These are phyloP conservation scores for Hyaloscypha variabilis DNA, from an alignment of 495 filamentous ascomycete genomes.

Conservation along the genomic window DNA sequence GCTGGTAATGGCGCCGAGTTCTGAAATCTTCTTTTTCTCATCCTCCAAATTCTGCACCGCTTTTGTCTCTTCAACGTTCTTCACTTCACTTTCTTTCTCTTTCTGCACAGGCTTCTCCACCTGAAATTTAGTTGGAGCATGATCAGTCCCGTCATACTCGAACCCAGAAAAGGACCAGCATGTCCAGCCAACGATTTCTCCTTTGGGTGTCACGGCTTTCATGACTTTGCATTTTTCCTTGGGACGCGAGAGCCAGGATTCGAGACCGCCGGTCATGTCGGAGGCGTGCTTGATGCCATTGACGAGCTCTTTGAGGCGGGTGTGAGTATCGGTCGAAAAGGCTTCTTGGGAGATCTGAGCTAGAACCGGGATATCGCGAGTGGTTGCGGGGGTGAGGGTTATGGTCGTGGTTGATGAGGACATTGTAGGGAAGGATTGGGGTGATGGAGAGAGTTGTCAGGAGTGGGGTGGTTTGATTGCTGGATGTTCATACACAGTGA, in stretches of 20 bases:
- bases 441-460: no score
- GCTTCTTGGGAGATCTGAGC: constrained; percentile 6
- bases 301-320: constrained; percentile 8
- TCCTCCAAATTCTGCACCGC: background rate
- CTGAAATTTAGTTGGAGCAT: background rate
- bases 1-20: background rate
- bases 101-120: background rate
- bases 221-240: background rate
- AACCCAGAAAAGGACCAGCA: constrained; percentile 19
- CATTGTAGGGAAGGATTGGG: background rate
- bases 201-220: background rate
- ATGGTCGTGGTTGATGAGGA: background rate
- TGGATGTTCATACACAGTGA: no score
- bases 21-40: background rate
- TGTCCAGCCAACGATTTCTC: constrained; percentile 12
- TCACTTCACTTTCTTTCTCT: background rate
- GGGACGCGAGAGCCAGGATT: constrained; percentile 5
- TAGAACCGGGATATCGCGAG: constrained; percentile 3
- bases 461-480: no score
- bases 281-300: background rate
- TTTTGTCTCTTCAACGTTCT: background rate
- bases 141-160: background rate
- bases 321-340: constrained; percentile 17
- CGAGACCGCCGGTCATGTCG: constrained; percentile 7
- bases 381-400: background rate